These are phyloP conservation scores for Pachyrhizus erosus DNA, from an alignment of 306 rosid species.

Conservation along the genomic window DNA sequence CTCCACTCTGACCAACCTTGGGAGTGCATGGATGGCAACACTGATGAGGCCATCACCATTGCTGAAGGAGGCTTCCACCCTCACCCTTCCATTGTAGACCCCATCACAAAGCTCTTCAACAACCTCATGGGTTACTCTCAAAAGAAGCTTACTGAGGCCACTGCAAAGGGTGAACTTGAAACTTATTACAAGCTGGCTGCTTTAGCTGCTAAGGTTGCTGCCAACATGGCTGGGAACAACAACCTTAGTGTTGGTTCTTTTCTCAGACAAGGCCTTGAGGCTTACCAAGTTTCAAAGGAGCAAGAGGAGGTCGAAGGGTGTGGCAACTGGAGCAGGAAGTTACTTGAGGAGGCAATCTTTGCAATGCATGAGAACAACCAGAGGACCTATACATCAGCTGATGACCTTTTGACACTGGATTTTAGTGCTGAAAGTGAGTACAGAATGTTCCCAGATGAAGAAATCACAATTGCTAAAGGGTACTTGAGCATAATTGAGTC, in stretches of 20 bases:
- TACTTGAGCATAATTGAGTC: conserved; percentile 71
- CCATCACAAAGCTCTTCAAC: conserved; percentile 71
- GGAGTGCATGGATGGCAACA: conserved; percentile 92
- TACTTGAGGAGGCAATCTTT: conserved; percentile 75
- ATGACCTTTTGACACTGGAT: conserved; percentile 71
- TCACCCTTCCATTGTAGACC: conserved; percentile 58
- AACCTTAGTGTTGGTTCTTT: conserved; percentile 76
- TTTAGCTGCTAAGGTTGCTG: conserved; percentile 57
- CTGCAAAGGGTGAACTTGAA: conserved; percentile 41
- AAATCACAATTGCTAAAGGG: conserved; percentile 90
- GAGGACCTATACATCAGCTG: conserved; percentile 93
- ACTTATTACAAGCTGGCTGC: conserved; percentile 38
- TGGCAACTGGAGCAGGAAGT: conserved; percentile 68
- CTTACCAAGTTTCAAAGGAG: conserved; percentile 58
- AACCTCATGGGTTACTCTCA: conserved; percentile 76
- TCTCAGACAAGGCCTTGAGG: conserved; percentile 67
- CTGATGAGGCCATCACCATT: conserved; percentile 62
- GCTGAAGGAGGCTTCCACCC: conserved; percentile 84
- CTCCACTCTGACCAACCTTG: conserved; percentile 84
- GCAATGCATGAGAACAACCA: conserved; percentile 77
- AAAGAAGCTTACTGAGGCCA: conserved; percentile 48
- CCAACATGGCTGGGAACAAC: conserved; percentile 19
- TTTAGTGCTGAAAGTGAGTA: conserved; percentile 85
- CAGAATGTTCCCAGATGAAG: conserved; percentile 84
- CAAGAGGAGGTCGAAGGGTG: conserved; percentile 53